Conservation (phyloP, 2,329 filamentous ascomycete genomes). For the Colletotrichum sp. region DNA sequence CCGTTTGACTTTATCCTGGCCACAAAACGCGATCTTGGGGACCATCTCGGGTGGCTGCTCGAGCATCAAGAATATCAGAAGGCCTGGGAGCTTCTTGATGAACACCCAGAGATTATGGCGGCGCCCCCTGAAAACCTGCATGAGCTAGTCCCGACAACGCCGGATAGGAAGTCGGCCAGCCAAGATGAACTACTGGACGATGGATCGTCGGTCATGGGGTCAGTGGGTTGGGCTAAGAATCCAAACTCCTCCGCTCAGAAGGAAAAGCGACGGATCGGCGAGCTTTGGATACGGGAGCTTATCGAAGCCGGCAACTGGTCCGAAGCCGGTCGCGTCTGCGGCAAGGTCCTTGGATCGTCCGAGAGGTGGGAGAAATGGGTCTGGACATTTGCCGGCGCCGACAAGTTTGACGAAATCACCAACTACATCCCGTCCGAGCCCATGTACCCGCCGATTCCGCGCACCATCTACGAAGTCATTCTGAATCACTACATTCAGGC, state of each 20-base stretch:
- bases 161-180: slow-evolving; percentile 42
- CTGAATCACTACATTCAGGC: slow-evolving; percentile 86
- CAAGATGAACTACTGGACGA: slow-evolving; percentile 79
- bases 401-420: slow-evolving; percentile 89
- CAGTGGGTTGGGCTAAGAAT: slow-evolving; percentile 41
- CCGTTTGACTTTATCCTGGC: slow-evolving; percentile 96
- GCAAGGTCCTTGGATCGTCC: slow-evolving; percentile 80
- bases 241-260: slow-evolving; percentile 61
- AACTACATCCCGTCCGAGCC: slow-evolving; percentile 79
- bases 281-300: slow-evolving; percentile 90
- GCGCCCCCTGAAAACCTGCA: slow-evolving; percentile 41
- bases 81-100: slow-evolving; percentile 88
- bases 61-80: slow-evolving; percentile 81
- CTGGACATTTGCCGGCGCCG: slow-evolving; percentile 85
- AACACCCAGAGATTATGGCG: slow-evolving; percentile 77
- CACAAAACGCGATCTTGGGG: slow-evolving; percentile 82
- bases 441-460: slow-evolving; percentile 80
- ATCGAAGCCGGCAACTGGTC: slow-evolving; percentile 77
- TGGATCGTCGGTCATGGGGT: slow-evolving; percentile 64
- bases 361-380: slow-evolving; percentile 95
- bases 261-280: slow-evolving; percentile 90
- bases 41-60: slow-evolving; percentile 86
- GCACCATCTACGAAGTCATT: slow-evolving; percentile 85
- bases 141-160: slow-evolving; percentile 44
- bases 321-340: slow-evolving; percentile 79